phyloP scores from a whole-genome alignment of 371 early-diverging fungal genomes.

The Parasitella parasitica region DNA sequence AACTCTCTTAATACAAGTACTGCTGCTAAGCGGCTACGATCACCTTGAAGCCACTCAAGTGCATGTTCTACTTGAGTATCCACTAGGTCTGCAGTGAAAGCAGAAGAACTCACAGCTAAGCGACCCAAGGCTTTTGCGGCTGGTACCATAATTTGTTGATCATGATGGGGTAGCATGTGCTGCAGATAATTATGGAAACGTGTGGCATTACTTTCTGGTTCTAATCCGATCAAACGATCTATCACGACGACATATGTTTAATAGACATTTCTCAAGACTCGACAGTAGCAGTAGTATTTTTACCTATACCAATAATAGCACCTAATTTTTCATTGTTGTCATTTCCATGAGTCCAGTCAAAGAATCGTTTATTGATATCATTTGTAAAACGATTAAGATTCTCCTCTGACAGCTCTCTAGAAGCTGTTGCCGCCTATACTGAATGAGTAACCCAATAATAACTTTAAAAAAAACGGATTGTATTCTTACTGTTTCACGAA shows the following conservation, averaged over 20 bases:
- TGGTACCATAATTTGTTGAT: constrained; percentile 81
- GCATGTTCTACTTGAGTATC: constrained; percentile 88
- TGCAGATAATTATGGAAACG: constrained; percentile 87
- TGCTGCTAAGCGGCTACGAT: constrained; percentile 83
- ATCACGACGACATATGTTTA: background rate
- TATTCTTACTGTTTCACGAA: constrained; percentile 48
- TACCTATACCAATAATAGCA: constrained; percentile 77
- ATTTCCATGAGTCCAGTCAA: constrained; percentile 67
- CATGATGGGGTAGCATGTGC: constrained; percentile 80
- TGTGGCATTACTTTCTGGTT: constrained; percentile 84
- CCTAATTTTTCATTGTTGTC: constrained; percentile 73
- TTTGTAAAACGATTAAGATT: constrained; percentile 66
- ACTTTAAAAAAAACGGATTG: background rate
- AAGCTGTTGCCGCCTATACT: constrained; percentile 57
- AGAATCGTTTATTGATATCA: constrained; percentile 75
- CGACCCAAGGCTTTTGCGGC: constrained; percentile 85
- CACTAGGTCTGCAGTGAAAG: constrained; percentile 82
- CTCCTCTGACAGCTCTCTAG: constrained; percentile 72
- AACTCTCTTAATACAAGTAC: constrained; percentile 85
- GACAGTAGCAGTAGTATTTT: too few species aligned
- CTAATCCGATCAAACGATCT: constrained; percentile 87
- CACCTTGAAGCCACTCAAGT: constrained; percentile 89
- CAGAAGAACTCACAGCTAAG: constrained; percentile 74
- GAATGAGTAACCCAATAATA: too few species aligned
- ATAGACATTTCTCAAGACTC: too few species aligned